Evolutionary conservation across 345 rosid species (phyloP).

Genomic region (Murraya koenigii): DNA sequence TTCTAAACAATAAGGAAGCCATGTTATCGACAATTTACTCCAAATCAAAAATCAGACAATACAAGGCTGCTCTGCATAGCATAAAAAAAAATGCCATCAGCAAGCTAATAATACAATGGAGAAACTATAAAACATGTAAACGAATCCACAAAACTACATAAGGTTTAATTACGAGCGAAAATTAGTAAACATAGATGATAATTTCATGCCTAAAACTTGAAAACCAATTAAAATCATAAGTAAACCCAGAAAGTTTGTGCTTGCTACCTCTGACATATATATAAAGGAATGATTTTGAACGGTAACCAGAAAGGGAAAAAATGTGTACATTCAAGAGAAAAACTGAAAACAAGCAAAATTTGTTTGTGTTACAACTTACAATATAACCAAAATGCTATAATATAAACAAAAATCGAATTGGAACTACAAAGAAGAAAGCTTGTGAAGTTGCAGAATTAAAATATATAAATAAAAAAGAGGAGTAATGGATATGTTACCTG

Average conservation of each 20-base stretch:
- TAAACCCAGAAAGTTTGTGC: background rate
- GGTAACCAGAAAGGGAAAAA: background rate
- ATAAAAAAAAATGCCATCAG: conserved; percentile 24
- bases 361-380: background rate
- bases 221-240: background rate
- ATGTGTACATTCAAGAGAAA: background rate
- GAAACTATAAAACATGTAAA: background rate
- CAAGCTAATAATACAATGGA: conserved; percentile 1
- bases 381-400: background rate
- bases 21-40: conserved; percentile 23
- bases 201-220: background rate
- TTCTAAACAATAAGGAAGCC: conserved; percentile 62
- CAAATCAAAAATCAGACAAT: conserved; percentile 9
- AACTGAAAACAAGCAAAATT: background rate
- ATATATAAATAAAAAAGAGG: background rate
- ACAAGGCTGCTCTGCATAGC: conserved; percentile 26
- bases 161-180: background rate
- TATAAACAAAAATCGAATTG: background rate
- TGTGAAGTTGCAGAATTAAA: background rate
- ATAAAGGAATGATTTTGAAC: background rate
- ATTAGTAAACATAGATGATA: background rate
- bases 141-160: background rate
- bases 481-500: background rate
- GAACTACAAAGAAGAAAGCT: background rate
- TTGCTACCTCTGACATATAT: background rate